Base-by-base conservation (phyloP, 495 filamentous ascomycete species). In the Penicillium coprophilum region DNA sequence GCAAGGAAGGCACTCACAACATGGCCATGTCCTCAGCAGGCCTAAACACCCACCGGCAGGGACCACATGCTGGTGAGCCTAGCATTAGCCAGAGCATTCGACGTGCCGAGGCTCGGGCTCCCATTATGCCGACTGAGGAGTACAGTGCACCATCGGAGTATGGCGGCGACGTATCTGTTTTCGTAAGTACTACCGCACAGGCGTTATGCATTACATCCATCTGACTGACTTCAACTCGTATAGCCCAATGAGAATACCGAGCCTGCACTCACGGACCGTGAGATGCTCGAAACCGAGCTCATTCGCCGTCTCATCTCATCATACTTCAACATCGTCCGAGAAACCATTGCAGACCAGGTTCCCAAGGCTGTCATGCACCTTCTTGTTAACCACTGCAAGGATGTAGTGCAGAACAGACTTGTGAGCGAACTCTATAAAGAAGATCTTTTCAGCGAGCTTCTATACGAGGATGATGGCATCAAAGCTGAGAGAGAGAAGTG, bases 311-410 rank as follows among this genome's bases (percentile, higher is more conserved):
- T 98, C 32, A 98, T 98, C 63, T 92, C 88, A 50, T 96, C 91
- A 1, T 98, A 98, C 72, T 98, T 98, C 80, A 92, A 96, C 65
- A 98, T 98, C 61, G 94, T 98, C 11, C 89, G 94, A 50, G 94
- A 98, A 68, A 91, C 89, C 36, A 96, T 97, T 62, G 93, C 93
- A 23, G 94, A 98, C 66, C 93, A 97, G 72, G 95, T 98, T 19
- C 94, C 94, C 46, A 98, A 98, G 76, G 94, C 94, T 2, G 88
- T 98, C 63, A 98, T 98, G 94, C 94, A 98, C 66, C 86, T 98
- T 11, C 85, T 98, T 44, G 94, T 98, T 62, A 97, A 98, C 73
- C 89, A 96, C 75, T 94, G 89, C 71, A 98, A 97, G 70, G 94
- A 98, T 59, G 92, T 90, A 5, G 91, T 98, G 30, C 94, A 98